A percentile compares a stretch with the other conserved stretches of the same genome.
phyloP scores from a whole-genome alignment of 2,329 filamentous ascomycete genomes.

The Aspergillus hortae region DNA sequence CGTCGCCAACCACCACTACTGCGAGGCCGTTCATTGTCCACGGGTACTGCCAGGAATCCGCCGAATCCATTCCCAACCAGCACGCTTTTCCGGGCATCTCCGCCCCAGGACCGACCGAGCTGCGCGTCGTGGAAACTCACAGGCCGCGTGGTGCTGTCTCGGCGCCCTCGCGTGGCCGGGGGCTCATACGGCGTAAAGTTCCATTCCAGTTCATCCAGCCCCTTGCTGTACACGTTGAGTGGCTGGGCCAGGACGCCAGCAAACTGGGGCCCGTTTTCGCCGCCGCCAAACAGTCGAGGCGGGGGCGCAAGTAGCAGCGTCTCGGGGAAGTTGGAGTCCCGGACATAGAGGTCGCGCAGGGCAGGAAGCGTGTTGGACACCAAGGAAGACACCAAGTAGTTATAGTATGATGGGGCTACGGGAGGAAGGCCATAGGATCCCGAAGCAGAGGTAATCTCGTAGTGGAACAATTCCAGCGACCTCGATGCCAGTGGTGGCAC shows the following conservation, averaged over 20 bases:
- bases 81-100: conserved; percentile 57
- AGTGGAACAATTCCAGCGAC: conserved; percentile 71
- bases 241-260: conserved; percentile 49
- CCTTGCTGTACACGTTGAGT: conserved; percentile 63
- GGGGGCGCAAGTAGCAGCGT: conserved; percentile 71
- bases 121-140: conserved; percentile 45
- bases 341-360: conserved; percentile 76
- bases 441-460: conserved; percentile 65
- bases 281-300: conserved; percentile 48
- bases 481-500: conserved; percentile 64
- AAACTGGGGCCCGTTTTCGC: conserved; percentile 24
- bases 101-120: conserved; percentile 56
- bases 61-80: conserved; percentile 67
- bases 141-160: conserved; percentile 41
- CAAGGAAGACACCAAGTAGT: conserved; percentile 80
- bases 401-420: conserved; percentile 66
- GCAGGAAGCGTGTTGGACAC: conserved; percentile 70
- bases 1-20: conserved; percentile 33
- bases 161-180: conserved; percentile 30
- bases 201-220: conserved; percentile 65
- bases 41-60: conserved; percentile 62
- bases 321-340: conserved; percentile 79
- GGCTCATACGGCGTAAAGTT: conserved; percentile 62
- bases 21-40: conserved; percentile 42
- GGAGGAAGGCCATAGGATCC: conserved; percentile 56